Conservation (phyloP, 371 early-diverging fungal genomes). For the Mucor irregularis region DNA sequence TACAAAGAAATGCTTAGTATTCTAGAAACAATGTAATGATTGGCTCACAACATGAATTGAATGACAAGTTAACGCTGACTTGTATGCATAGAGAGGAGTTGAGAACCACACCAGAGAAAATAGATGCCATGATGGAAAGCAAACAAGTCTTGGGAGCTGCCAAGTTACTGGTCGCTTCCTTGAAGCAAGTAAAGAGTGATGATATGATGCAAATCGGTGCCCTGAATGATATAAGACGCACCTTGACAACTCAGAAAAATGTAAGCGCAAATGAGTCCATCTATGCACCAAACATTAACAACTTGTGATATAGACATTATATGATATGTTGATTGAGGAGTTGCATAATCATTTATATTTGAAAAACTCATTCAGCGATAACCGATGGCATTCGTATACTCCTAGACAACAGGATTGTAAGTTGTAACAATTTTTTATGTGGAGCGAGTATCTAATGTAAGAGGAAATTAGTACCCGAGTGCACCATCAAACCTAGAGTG, state of each 20-base stretch:
- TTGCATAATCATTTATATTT: slow-evolving; percentile 92
- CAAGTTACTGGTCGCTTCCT: slow-evolving; percentile 65
- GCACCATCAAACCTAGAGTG: slow-evolving; percentile 35
- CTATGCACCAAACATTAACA: not conserved
- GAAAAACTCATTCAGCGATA: slow-evolving; percentile 74
- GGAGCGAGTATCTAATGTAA: not conserved
- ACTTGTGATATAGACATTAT: slow-evolving; percentile 52
- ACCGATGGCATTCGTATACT: slow-evolving; percentile 60
- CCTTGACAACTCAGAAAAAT: slow-evolving; percentile 69
- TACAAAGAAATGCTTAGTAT: slow-evolving; percentile 83
- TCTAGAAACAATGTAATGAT: slow-evolving; percentile 69
- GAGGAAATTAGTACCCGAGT: slow-evolving; percentile 48
- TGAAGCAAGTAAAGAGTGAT: slow-evolving; percentile 66
- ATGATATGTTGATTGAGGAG: slow-evolving; percentile 86
- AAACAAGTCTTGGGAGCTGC: slow-evolving; percentile 86
- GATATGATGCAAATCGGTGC: slow-evolving; percentile 88
- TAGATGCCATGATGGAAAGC: slow-evolving; percentile 71
- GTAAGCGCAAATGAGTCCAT: slow-evolving; percentile 30
- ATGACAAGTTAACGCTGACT: too few species aligned
- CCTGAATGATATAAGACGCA: slow-evolving; percentile 72
- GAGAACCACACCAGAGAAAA: slow-evolving; percentile 73
- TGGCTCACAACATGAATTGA: too few species aligned
- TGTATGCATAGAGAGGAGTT: slow-evolving; percentile 71
- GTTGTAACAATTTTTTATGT: not conserved
- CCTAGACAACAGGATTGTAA: slow-evolving; percentile 61